A percentile compares a stretch with the other conserved stretches of the same genome.
Conservation (phyloP, 129 eudicot genomes). For the Deinandra increscens region DNA sequence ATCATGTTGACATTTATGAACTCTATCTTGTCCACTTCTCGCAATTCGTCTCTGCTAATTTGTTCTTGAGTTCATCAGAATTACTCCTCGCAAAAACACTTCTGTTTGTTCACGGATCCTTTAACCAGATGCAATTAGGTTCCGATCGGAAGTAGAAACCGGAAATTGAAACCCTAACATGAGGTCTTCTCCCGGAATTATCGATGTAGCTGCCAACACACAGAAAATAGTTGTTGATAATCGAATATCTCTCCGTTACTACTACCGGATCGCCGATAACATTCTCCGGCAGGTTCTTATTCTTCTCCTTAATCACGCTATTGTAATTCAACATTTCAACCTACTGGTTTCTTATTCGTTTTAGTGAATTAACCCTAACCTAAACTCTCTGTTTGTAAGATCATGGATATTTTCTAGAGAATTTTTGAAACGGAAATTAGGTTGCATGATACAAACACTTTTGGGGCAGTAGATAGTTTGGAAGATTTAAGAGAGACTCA, state of each 20-base stretch:
- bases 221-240: conserved; percentile 67
- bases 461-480: too few relatives aligned
- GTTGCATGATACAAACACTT: too few relatives aligned
- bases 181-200: conserved; percentile 46
- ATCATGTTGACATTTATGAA: not conserved
- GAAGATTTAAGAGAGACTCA: too few relatives aligned
- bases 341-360: not conserved
- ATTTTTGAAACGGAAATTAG: too few relatives aligned
- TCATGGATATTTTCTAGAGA: not conserved
- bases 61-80: not conserved
- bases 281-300: conserved; percentile 70
- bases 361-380: not conserved
- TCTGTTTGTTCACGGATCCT: not conserved
- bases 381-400: not conserved
- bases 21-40: not conserved
- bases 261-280: conserved; percentile 84
- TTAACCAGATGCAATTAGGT: conserved; percentile 20
- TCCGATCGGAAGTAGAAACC: conserved; percentile 17
- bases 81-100: not conserved
- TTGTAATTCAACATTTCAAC: not conserved
- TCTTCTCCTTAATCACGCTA: not conserved
- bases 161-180: conserved; percentile 27
- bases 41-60: not conserved
- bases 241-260: conserved; percentile 67
- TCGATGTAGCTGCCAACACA: conserved; percentile 66